Evolutionary conservation across 345 rosid genomes (phyloP).

Genomic region (Noccaea caerulescens): DNA sequence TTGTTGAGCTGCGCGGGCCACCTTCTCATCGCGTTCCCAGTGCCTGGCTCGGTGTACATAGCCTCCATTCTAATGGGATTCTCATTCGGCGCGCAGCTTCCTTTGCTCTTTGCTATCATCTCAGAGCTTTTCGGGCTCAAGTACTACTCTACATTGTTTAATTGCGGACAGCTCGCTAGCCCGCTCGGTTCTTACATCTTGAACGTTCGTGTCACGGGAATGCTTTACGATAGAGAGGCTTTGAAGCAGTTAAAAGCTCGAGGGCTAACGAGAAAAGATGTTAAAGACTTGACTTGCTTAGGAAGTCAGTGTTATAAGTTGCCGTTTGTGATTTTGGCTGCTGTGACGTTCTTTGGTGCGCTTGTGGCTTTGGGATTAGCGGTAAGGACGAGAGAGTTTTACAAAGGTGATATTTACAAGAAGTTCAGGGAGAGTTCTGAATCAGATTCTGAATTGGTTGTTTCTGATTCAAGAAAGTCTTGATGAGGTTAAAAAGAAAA

Average conservation of each 20-base stretch:
- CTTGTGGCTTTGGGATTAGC: conserved; percentile 64
- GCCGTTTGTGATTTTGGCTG: conserved; percentile 59
- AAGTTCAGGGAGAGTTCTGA: conserved; percentile 61
- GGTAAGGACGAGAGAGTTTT: conserved; percentile 70
- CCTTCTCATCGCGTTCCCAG: conserved; percentile 75
- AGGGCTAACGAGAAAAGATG: conserved; percentile 58
- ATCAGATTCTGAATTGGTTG: conserved; percentile 27
- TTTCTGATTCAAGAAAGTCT: conserved; percentile 25
- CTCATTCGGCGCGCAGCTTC: conserved; percentile 78
- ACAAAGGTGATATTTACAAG: conserved; percentile 79
- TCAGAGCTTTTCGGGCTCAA: conserved; percentile 91
- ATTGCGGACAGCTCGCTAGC: conserved; percentile 78
- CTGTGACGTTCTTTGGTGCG: conserved; percentile 64
- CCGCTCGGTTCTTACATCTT: conserved; percentile 86
- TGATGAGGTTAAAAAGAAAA: conserved; percentile 2
- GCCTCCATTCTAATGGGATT: conserved; percentile 82
- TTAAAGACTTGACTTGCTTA: conserved; percentile 68
- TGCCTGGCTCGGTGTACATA: conserved; percentile 64
- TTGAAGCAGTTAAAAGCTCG: conserved; percentile 52
- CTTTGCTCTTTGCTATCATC: conserved; percentile 72
- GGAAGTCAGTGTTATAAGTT: conserved; percentile 66
- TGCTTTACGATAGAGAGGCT: conserved; percentile 70
- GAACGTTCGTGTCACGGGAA: conserved; percentile 73
- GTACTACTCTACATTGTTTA: conserved; percentile 89
- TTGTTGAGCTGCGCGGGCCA: conserved; percentile 62